phyloP scores from a whole-genome alignment of 192 early-diverging fungal genomes.

The Backusella tarrabulga region DNA sequence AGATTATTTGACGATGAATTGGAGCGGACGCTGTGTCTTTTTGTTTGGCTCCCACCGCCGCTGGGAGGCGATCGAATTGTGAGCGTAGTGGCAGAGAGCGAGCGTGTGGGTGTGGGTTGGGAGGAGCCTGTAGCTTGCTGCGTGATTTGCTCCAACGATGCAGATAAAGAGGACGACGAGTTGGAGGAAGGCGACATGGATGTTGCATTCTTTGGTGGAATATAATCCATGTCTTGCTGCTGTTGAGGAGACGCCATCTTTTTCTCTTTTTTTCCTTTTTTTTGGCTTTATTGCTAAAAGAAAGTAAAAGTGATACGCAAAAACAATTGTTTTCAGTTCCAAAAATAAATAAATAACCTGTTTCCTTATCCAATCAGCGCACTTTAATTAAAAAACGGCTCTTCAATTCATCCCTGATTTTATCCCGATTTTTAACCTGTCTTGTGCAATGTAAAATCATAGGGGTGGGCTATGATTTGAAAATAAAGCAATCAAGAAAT shows the following conservation, averaged over 20 bases:
- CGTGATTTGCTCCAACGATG: constrained; percentile 11
- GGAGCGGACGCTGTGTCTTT: constrained; percentile 31
- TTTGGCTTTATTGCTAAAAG: background rate
- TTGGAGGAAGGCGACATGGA: background rate
- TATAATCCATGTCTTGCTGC: background rate
- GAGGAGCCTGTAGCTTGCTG: background rate
- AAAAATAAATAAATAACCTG: background rate
- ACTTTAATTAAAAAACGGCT: background rate
- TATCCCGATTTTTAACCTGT: background rate
- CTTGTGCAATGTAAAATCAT: background rate
- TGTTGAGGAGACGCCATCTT: background rate
- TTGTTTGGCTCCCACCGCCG: constrained; percentile 36
- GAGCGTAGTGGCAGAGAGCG: constrained; percentile 1
- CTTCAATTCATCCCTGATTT: background rate
- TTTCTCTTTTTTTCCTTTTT: background rate
- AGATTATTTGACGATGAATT: constrained; percentile 7
- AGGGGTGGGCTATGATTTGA: no score
- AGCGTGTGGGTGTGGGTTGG: constrained; percentile 1
- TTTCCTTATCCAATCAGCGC: background rate
- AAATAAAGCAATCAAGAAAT: no score
- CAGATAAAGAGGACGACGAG: constrained; percentile 13
- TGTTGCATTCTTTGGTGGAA: background rate
- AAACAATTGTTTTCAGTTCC: background rate
- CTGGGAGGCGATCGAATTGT: constrained; percentile 26
- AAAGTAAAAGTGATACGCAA: background rate